Percentiles rank a stretch among this genome's conserved stretches.
These are phyloP conservation scores for Agarophyton chilense DNA, from an alignment of 23 red algal genomes.

Conservation along the genomic window DNA sequence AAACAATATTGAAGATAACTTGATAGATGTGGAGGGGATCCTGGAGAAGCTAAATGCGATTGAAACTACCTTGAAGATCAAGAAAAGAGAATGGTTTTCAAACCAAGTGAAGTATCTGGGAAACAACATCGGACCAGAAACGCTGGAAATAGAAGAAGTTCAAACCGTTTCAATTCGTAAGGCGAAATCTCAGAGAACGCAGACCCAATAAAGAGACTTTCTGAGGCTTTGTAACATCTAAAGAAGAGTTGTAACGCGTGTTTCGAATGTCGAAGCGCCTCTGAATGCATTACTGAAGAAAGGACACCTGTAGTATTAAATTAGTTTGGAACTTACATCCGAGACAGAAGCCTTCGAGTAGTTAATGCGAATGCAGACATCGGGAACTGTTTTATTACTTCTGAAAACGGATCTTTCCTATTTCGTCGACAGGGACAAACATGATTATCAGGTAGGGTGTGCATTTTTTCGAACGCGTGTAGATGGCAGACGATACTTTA, in stretches of 20 bases:
- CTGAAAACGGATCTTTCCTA: background rate
- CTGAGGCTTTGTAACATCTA: background rate
- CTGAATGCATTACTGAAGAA: background rate
- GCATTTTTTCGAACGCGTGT: background rate
- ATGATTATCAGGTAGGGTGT: slow-evolving; percentile 19
- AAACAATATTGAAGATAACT: background rate
- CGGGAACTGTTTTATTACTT: background rate
- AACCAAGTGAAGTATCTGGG: slow-evolving; percentile 13
- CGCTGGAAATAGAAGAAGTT: slow-evolving; percentile 20
- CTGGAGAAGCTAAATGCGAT: background rate
- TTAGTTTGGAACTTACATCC: background rate
- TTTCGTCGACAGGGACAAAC: slow-evolving; percentile 8
- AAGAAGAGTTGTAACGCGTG: background rate
- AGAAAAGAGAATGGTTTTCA: slow-evolving; percentile 10
- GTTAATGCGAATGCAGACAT: background rate
- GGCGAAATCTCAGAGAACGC: background rate
- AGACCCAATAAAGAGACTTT: background rate
- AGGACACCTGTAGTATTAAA: background rate
- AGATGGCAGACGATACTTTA: background rate
- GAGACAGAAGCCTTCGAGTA: slow-evolving; percentile 21
- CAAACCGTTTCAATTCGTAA: background rate
- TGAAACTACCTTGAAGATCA: slow-evolving; percentile 4
- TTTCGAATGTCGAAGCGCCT: background rate
- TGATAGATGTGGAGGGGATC: background rate
- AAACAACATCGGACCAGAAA: background rate